phyloP scores from a whole-genome alignment of 1,284 basidiomycete species.

The Kwoniella shivajii region DNA sequence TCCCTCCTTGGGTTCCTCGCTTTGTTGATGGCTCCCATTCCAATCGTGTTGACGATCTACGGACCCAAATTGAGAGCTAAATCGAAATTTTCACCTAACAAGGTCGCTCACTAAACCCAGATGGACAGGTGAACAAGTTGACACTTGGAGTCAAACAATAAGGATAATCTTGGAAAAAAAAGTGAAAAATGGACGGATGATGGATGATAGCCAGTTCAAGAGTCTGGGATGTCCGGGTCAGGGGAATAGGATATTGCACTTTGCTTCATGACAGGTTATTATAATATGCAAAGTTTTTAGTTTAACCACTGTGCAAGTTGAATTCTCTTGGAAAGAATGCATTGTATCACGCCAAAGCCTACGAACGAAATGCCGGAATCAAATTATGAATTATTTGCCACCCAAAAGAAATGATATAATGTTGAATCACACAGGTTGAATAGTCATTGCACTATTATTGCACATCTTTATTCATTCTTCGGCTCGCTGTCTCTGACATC shows the following conservation, averaged over 20 bases:
- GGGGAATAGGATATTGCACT: no score
- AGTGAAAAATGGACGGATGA: not conserved
- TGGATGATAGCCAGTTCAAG: no score
- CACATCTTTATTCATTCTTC: not conserved
- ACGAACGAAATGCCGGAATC: not conserved
- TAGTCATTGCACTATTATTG: no score
- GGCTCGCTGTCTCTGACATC: not conserved
- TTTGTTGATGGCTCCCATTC: constrained; percentile 51
- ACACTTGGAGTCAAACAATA: not conserved
- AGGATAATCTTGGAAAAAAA: no score
- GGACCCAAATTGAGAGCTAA: constrained; percentile 55
- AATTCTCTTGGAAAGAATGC: no score
- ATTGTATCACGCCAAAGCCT: not conserved
- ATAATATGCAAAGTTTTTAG: no score
- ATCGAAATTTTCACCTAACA: constrained; percentile 53
- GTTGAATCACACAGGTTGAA: not conserved
- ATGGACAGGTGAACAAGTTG: not conserved
- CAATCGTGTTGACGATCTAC: constrained; percentile 55
- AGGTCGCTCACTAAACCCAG: constrained; percentile 2
- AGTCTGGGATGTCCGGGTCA: no score
- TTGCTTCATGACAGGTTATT: no score
- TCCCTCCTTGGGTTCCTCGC: constrained; percentile 52
- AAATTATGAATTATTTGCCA: not conserved
- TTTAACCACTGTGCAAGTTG: no score
- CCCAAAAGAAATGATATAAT: not conserved